phyloP scores from a whole-genome alignment of 768 basidiomycete genomes.

The Lactarius pseudohatsudake region DNA sequence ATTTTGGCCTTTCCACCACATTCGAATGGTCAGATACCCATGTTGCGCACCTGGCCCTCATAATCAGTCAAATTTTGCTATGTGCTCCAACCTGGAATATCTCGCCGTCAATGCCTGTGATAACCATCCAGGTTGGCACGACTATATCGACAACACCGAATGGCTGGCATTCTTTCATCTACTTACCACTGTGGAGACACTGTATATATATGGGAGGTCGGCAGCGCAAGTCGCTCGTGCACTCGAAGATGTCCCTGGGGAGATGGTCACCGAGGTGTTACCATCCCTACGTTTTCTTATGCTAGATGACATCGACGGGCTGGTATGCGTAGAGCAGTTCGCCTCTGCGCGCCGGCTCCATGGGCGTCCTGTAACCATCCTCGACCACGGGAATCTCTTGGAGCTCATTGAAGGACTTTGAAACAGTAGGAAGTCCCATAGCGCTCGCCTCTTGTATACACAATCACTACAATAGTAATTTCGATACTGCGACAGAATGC shows the following conservation, averaged over 20 bases:
- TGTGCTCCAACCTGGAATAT: background rate
- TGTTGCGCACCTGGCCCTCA: too few relatives aligned
- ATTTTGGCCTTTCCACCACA: too few relatives aligned
- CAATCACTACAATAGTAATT: too few relatives aligned
- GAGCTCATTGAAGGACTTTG: background rate
- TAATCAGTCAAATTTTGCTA: background rate
- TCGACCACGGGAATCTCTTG: background rate
- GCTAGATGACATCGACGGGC: too few relatives aligned
- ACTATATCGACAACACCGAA: background rate
- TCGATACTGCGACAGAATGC: background rate
- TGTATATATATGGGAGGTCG: too few relatives aligned
- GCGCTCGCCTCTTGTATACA: background rate
- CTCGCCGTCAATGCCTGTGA: background rate
- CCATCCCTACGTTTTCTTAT: background rate
- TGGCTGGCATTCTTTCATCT: background rate
- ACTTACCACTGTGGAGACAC: background rate
- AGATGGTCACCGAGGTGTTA: background rate
- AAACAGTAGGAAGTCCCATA: background rate
- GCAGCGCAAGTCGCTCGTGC: background rate
- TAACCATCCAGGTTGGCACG: background rate
- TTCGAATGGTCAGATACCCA: too few relatives aligned
- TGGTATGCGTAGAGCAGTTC: background rate
- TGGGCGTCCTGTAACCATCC: background rate
- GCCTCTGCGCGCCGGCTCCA: background rate
- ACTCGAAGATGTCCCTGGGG: background rate